Evolutionary conservation across 305 asterid species (phyloP).

Genomic region (Striga hermonthica): DNA sequence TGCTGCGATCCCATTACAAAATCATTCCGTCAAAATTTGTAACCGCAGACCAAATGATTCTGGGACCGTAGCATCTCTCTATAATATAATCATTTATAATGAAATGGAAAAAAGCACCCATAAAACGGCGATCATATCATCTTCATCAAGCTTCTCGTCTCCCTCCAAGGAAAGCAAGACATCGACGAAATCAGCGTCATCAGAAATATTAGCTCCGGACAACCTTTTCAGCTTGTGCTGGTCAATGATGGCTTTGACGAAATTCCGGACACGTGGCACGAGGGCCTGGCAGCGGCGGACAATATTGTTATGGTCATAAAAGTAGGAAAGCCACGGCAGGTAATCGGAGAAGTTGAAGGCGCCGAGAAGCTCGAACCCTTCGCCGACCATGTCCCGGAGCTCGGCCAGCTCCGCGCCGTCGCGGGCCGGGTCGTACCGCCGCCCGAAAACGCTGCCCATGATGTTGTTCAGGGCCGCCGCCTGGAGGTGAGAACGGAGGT

Average conservation of each 20-base stretch:
- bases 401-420: constrained; percentile 37
- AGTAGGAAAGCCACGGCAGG: constrained; percentile 39
- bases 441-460: constrained; percentile 55
- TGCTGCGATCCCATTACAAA: too few relatives aligned
- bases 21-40: too few relatives aligned
- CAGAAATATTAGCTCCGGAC: not conserved
- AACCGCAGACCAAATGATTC: too few relatives aligned
- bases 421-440: constrained; percentile 30
- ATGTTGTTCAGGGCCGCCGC: constrained; percentile 44
- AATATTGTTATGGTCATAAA: constrained; percentile 39
- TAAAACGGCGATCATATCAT: constrained; percentile 54
- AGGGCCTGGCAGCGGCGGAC: constrained; percentile 39
- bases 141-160: constrained; percentile 48
- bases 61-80: too few relatives aligned
- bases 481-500: constrained; percentile 41
- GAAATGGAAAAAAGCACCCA: constrained; percentile 35
- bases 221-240: constrained; percentile 19
- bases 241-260: constrained; percentile 36
- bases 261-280: constrained; percentile 42
- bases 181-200: constrained; percentile 46
- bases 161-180: constrained; percentile 48
- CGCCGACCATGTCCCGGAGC: constrained; percentile 45
- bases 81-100: not conserved
- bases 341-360: constrained; percentile 58
- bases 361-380: constrained; percentile 55